Conservation (phyloP, 208 protist genomes). For the Wallacemonas sp. region DNA sequence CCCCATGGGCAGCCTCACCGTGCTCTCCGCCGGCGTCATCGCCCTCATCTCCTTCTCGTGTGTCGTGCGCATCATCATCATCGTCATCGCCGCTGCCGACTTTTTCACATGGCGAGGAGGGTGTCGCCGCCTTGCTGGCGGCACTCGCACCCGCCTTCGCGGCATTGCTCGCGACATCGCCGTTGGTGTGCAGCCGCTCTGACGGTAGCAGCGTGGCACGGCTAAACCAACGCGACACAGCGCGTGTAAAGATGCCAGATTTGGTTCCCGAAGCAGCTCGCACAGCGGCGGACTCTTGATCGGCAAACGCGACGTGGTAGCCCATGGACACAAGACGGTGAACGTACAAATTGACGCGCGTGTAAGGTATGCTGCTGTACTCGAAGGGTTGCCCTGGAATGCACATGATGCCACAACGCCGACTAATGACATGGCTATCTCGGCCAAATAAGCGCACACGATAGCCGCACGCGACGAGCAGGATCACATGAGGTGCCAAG, state of each 20-base stretch:
- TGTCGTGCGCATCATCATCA: constrained; percentile 12
- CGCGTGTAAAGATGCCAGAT: constrained; percentile 75
- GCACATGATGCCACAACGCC: constrained; percentile 86
- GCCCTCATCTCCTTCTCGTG: constrained; percentile 22
- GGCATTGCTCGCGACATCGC: constrained; percentile 18
- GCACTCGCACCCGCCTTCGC: constrained; percentile 3
- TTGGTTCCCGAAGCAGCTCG: constrained; percentile 62
- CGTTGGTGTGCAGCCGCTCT: constrained; percentile 51
- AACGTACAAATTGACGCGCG: constrained; percentile 76
- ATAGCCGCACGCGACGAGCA: constrained; percentile 90
- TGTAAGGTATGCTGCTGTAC: constrained; percentile 84
- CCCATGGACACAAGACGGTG: constrained; percentile 87
- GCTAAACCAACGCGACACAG: constrained; percentile 78
- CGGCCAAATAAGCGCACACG: constrained; percentile 82
- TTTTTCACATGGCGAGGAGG: not conserved
- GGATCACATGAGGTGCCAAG: constrained; percentile 54
- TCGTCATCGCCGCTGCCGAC: constrained; percentile 6
- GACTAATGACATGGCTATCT: constrained; percentile 81
- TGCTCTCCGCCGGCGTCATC: constrained; percentile 7
- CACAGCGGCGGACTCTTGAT: constrained; percentile 84
- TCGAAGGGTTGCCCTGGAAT: constrained; percentile 79
- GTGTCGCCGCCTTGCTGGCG: not conserved
- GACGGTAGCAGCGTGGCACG: constrained; percentile 77
- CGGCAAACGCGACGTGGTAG: constrained; percentile 87
- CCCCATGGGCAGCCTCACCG: not conserved